Evolutionary conservation across 176 grass and related monocot genomes (phyloP).

Genomic region (Saccharum spontaneum): DNA sequence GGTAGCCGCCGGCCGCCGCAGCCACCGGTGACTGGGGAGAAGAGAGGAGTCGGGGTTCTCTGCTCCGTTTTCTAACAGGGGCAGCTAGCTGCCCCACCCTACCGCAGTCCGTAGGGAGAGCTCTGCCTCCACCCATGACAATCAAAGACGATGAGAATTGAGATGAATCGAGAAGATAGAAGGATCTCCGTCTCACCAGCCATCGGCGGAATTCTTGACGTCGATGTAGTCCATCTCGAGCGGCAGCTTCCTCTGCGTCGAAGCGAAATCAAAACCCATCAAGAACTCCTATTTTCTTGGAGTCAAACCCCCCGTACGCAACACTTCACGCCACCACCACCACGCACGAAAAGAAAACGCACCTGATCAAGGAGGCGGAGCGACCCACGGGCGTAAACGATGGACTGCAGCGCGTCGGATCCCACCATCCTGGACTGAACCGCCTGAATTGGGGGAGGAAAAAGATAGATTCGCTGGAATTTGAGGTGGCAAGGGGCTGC

Average conservation of each 20-base stretch:
- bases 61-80: neutral
- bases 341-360: neutral
- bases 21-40: neutral
- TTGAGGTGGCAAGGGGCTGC: neutral
- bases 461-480: neutral
- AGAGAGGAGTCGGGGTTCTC: neutral
- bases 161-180: neutral
- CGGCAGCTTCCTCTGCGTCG: slow-evolving; percentile 69
- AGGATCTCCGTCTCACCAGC: slow-evolving; percentile 57
- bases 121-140: neutral
- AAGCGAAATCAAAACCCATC: slow-evolving; percentile 1
- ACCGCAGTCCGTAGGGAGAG: neutral
- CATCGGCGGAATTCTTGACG: slow-evolving; percentile 58
- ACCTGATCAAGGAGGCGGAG: slow-evolving; percentile 97
- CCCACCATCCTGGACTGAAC: slow-evolving; percentile 14
- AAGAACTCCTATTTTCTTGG: neutral
- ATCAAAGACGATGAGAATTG: neutral
- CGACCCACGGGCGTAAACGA: slow-evolving; percentile 63
- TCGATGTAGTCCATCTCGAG: slow-evolving; percentile 68
- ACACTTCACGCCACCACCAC: no score
- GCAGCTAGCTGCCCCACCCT: no score
- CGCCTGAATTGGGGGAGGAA: neutral
- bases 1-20: neutral
- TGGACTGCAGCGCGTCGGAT: slow-evolving; percentile 58
- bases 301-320: neutral